Percentiles rank a stretch among this genome's conserved stretches.
Conservation (phyloP, 257 asterid species). For the Misopates orontium region DNA sequence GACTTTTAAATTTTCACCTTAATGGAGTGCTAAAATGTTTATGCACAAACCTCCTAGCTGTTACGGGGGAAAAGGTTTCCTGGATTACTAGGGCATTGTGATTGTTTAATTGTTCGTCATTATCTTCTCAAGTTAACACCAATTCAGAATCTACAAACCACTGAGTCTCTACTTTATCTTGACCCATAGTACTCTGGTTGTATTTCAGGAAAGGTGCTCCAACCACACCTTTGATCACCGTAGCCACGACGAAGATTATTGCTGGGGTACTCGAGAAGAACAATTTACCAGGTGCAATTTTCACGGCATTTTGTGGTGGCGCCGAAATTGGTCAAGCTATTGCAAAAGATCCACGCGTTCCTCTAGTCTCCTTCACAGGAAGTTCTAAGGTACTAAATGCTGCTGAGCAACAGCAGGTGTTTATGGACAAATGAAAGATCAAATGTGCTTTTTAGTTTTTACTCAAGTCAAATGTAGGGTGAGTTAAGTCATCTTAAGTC, state of each 20-base stretch:
- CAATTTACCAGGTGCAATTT: constrained; percentile 90
- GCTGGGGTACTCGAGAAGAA: constrained; percentile 89
- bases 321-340: constrained; percentile 95
- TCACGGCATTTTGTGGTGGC: constrained; percentile 94
- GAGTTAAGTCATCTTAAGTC: neutral
- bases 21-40: neutral
- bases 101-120: neutral
- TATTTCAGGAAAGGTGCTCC: constrained; percentile 98
- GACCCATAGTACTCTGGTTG: neutral
- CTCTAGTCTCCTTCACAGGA: constrained; percentile 92
- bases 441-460: neutral
- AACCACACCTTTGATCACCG: constrained; percentile 85
- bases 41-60: neutral
- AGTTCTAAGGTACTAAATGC: constrained; percentile 69
- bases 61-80: too few species aligned
- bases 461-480: neutral
- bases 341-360: constrained; percentile 82
- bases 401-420: neutral
- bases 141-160: neutral
- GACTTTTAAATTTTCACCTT: neutral
- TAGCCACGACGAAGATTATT: constrained; percentile 83
- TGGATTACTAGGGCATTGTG: neutral
- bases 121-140: neutral
- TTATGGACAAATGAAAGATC: neutral
- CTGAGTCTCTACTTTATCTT: too few species aligned